Conservation (phyloP, 176 grass and related monocot genomes). For the Pharus latifolius region DNA sequence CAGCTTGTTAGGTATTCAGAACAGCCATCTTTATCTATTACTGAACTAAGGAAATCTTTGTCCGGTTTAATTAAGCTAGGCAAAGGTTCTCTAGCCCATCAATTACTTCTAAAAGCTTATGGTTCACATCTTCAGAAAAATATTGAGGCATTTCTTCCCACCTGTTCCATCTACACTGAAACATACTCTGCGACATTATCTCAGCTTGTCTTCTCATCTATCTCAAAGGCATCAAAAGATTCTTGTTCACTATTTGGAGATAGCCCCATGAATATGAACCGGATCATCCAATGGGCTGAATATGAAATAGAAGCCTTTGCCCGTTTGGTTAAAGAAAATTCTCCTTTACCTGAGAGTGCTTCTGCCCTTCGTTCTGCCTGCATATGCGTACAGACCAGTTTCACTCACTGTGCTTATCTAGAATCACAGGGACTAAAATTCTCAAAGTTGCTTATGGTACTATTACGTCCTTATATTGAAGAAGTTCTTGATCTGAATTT, state of each 20-base stretch:
- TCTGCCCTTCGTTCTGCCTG: constrained; percentile 73
- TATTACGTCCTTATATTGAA: constrained; percentile 73
- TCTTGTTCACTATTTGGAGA: constrained; percentile 68
- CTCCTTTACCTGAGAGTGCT: constrained; percentile 59
- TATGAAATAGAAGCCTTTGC: constrained; percentile 81
- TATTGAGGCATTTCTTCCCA: constrained; percentile 71
- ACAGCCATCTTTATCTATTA: constrained; percentile 62
- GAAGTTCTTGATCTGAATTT: constrained; percentile 96
- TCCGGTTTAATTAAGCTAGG: constrained; percentile 70
- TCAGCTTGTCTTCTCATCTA: constrained; percentile 84
- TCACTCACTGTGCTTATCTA: constrained; percentile 67
- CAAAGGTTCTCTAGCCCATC: constrained; percentile 75
- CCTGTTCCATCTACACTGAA: constrained; percentile 67
- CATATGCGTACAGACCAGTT: constrained; percentile 76
- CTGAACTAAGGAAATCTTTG: constrained; percentile 59
- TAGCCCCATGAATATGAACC: constrained; percentile 42
- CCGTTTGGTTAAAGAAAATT: constrained; percentile 84
- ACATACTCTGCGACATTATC: constrained; percentile 87
- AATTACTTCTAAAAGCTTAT: constrained; percentile 70
- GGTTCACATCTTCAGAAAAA: constrained; percentile 59
- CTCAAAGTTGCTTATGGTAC: constrained; percentile 80
- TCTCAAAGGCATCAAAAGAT: constrained; percentile 62
- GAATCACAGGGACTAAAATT: constrained; percentile 76
- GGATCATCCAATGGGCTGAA: constrained; percentile 80
- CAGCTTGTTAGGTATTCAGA: constrained; percentile 63